Evolutionary conservation across 2,329 filamentous ascomycete genomes (phyloP).

Genomic region (Neofusicoccum kwambonambiense): DNA sequence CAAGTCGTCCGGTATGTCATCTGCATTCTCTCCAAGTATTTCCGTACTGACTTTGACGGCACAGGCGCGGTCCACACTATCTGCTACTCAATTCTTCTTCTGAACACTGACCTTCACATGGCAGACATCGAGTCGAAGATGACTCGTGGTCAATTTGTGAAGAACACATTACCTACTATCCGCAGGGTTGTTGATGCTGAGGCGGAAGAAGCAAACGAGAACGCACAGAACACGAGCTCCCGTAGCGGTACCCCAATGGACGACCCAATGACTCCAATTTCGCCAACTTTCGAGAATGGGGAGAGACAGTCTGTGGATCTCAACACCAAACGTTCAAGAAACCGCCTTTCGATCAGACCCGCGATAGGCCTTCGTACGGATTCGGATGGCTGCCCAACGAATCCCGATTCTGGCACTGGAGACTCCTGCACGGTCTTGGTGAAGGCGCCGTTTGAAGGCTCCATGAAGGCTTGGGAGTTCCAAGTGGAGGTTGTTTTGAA

Average conservation of each 20-base stretch:
- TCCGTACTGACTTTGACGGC: background rate
- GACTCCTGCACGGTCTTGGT: slow-evolving; percentile 75
- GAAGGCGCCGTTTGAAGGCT: slow-evolving; percentile 71
- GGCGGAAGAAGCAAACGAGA: background rate
- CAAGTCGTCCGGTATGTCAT: slow-evolving; percentile 68
- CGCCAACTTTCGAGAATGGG: slow-evolving; percentile 6
- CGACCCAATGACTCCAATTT: slow-evolving; percentile 1
- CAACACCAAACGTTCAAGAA: slow-evolving; percentile 23
- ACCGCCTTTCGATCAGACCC: slow-evolving; percentile 26
- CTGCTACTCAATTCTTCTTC: slow-evolving; percentile 89
- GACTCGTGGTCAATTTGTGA: slow-evolving; percentile 91
- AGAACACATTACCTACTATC: slow-evolving; percentile 92
- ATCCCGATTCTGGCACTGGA: slow-evolving; percentile 35
- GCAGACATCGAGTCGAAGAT: slow-evolving; percentile 96
- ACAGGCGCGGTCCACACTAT: slow-evolving; percentile 93
- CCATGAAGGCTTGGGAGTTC: slow-evolving; percentile 77
- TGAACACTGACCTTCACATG: slow-evolving; percentile 94
- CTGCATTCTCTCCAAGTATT: background rate
- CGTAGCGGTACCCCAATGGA: slow-evolving; percentile 3
- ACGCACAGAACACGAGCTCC: slow-evolving; percentile 22
- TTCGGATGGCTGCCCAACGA: slow-evolving; percentile 31
- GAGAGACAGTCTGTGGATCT: slow-evolving; percentile 13
- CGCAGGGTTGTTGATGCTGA: slow-evolving; percentile 67
- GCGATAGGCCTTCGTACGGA: slow-evolving; percentile 27
- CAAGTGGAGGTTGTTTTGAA: slow-evolving; percentile 91